A percentile compares a stretch with the other conserved stretches of the same genome.
These are phyloP conservation scores for Chalaropsis thielavioides DNA, from an alignment of 2,329 filamentous ascomycete genomes.

Conservation along the genomic window DNA sequence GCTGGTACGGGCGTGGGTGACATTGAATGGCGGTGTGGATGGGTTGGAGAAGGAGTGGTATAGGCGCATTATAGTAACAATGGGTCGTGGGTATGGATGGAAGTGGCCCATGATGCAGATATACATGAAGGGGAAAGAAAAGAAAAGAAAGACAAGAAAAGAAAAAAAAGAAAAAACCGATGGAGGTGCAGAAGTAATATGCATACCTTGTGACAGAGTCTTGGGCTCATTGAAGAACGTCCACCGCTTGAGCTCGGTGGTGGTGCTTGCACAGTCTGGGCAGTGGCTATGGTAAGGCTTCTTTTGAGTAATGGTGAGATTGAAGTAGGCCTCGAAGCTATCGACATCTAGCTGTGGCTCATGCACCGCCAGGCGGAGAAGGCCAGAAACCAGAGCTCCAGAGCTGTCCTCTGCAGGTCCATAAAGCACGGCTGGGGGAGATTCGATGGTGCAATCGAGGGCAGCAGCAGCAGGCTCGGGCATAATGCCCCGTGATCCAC, in stretches of 20 bases:
- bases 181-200: background rate
- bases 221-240: conserved; percentile 50
- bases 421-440: conserved; percentile 73
- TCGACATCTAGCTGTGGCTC: conserved; percentile 54
- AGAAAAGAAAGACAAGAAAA: background rate
- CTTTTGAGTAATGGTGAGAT: conserved; percentile 60
- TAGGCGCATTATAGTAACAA: background rate
- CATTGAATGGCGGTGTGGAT: conserved; percentile 1
- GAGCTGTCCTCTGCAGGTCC: conserved; percentile 60
- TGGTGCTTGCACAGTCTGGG: conserved; percentile 55
- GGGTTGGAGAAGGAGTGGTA: background rate
- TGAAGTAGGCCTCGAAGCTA: conserved; percentile 57
- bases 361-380: conserved; percentile 58
- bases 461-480: conserved; percentile 28
- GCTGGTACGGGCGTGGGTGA: conserved; percentile 3
- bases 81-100: background rate
- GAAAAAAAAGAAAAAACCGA: background rate
- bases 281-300: conserved; percentile 71
- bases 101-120: background rate
- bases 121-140: background rate
- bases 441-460: conserved; percentile 56
- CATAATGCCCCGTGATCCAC: conserved; percentile 26
- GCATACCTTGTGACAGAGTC: conserved; percentile 35
- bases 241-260: conserved; percentile 65
- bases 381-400: conserved; percentile 73